These are phyloP conservation scores for Vitis hybrid DNA, from an alignment of 177 flowering plant species.

Conservation along the genomic window DNA sequence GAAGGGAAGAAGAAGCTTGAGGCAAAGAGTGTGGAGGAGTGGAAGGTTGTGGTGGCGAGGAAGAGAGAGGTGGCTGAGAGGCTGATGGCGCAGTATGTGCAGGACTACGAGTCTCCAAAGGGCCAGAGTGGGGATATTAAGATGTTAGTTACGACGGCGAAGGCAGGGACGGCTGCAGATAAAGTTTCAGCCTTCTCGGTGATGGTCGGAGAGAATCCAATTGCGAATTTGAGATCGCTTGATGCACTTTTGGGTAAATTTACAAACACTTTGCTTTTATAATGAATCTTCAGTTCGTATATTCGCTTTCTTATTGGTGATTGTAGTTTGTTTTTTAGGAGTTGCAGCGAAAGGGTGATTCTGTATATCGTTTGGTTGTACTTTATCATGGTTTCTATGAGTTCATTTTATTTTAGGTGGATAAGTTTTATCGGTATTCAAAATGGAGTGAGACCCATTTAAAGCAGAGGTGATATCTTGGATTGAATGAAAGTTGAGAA, in stretches of 20 bases:
- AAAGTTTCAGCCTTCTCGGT: conserved; percentile 85
- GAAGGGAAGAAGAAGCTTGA: conserved; percentile 34
- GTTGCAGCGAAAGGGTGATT: too few species aligned
- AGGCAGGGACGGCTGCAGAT: conserved; percentile 88
- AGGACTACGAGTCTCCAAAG: conserved; percentile 62
- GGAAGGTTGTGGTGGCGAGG: conserved; percentile 59
- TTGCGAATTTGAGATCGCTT: conserved; percentile 78
- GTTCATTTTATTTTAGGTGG: too few species aligned
- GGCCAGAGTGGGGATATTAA: conserved; percentile 80
- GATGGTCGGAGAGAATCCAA: conserved; percentile 79
- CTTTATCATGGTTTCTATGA: too few species aligned
- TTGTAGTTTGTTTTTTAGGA: neutral
- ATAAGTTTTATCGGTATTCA: too few species aligned
- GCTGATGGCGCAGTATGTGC: conserved; percentile 64
- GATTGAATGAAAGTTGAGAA: neutral
- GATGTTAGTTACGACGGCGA: conserved; percentile 72
- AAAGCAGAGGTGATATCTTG: too few species aligned
- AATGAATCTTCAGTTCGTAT: neutral
- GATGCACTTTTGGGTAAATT: conserved; percentile 75
- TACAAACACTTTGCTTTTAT: neutral
- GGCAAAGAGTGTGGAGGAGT: conserved; percentile 39
- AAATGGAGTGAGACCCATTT: too few species aligned
- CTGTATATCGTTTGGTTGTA: too few species aligned
- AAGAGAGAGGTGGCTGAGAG: conserved; percentile 79
- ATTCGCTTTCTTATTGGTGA: neutral